Evolutionary conservation across 169 alveolate species (phyloP).

Genomic region (Babesia bigemina): DNA sequence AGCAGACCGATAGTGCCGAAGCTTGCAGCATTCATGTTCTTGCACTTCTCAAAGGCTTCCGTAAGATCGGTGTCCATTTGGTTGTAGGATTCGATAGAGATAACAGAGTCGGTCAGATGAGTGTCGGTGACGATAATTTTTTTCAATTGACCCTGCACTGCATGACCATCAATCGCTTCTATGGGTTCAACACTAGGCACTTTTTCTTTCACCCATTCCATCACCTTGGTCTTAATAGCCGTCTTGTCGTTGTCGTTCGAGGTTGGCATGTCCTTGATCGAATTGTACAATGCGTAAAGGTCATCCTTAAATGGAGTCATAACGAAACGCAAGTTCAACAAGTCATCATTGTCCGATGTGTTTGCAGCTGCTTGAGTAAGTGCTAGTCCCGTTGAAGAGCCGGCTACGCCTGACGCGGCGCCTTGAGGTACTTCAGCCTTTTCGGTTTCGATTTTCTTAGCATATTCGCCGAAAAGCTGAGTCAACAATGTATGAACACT

Average conservation of each 20-base stretch:
- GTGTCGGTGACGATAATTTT: no score
- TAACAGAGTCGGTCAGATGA: no score
- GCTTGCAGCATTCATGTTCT: not conserved
- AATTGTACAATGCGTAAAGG: no score
- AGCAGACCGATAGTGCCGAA: not conserved
- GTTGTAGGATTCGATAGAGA: no score
- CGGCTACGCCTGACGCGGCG: no score
- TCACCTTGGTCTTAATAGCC: not conserved
- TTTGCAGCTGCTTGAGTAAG: no score
- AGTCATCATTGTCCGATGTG: no score
- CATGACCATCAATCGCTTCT: not conserved
- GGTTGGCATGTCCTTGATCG: no score
- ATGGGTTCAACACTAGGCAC: not conserved
- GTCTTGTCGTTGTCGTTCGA: no score
- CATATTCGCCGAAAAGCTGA: not conserved
- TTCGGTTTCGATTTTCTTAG: not conserved
- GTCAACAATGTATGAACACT: not conserved
- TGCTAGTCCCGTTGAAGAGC: no score
- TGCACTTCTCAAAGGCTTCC: not conserved
- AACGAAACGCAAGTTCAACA: no score
- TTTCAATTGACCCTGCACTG: not conserved
- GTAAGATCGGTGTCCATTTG: not conserved
- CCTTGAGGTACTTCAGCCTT: not conserved
- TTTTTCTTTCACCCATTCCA: not conserved
- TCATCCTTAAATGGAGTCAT: no score